phyloP scores from a whole-genome alignment of 495 filamentous ascomycete species.

The Hyaloscypha finlandica region DNA sequence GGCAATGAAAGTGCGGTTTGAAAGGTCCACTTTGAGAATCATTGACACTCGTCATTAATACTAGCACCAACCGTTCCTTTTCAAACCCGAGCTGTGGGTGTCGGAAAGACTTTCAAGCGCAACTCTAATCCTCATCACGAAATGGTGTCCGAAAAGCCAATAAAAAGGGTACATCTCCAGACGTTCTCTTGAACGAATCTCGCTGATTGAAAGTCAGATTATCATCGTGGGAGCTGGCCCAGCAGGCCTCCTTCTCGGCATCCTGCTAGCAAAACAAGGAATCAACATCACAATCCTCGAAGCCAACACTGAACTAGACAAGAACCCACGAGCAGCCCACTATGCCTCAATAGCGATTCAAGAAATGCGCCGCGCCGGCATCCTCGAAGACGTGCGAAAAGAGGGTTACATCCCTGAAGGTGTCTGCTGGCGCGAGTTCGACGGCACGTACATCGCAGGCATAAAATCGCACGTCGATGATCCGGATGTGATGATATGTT shows the following conservation, averaged over 20 bases:
- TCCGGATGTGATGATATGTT: slow-evolving; percentile 47
- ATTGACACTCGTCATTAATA: background rate
- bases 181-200: background rate
- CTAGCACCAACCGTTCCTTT: background rate
- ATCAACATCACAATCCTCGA: slow-evolving; percentile 56
- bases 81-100: too few species aligned
- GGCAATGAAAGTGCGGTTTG: background rate
- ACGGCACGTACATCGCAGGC: slow-evolving; percentile 43
- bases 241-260: slow-evolving; percentile 55
- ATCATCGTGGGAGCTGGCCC: slow-evolving; percentile 60
- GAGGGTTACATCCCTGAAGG: slow-evolving; percentile 51
- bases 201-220: slow-evolving; percentile 34
- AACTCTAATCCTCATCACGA: background rate
- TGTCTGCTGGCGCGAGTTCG: slow-evolving; percentile 53
- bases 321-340: slow-evolving; percentile 57
- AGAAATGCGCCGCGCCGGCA: slow-evolving; percentile 56
- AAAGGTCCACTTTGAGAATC: background rate
- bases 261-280: slow-evolving; percentile 55
- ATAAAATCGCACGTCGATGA: slow-evolving; percentile 35
- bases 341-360: slow-evolving; percentile 52
- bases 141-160: background rate
- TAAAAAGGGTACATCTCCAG: background rate
- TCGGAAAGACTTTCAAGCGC: too few species aligned
- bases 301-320: slow-evolving; percentile 48
- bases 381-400: slow-evolving; percentile 52